A percentile compares a stretch with the other conserved stretches of the same genome.
These are phyloP conservation scores for Theileria parva DNA, from an alignment of 169 alveolate genomes.

Conservation along the genomic window DNA sequence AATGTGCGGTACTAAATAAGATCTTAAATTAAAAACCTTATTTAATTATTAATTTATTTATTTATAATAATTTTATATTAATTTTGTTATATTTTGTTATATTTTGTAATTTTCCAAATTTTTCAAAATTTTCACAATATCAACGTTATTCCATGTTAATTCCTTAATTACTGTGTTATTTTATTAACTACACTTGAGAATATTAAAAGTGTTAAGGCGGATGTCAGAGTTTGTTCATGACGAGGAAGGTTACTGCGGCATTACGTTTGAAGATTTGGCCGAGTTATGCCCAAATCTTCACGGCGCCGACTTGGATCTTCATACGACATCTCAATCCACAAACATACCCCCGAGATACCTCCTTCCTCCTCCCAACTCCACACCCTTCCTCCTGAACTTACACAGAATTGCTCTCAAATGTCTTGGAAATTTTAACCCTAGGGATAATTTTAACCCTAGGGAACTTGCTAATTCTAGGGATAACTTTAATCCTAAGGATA, in stretches of 20 bases:
- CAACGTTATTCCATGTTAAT: no score
- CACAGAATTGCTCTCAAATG: slow-evolving; percentile 27
- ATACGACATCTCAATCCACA: background rate
- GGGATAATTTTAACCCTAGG: no score
- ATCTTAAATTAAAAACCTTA: background rate
- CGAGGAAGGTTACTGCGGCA: slow-evolving; percentile 64
- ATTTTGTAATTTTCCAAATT: no score
- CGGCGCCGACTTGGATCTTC: background rate
- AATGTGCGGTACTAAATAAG: background rate
- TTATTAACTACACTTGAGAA: no score
- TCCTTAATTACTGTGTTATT: no score
- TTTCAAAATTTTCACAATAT: no score
- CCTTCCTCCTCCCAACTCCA: background rate
- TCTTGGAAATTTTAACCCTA: background rate
- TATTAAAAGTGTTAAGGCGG: no score
- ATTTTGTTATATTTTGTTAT: background rate
- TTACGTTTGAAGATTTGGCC: slow-evolving; percentile 28
- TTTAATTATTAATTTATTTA: background rate
- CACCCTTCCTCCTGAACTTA: slow-evolving; percentile 13
- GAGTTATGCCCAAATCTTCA: slow-evolving; percentile 6
- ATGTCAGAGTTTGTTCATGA: slow-evolving; percentile 40
- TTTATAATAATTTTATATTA: no score
- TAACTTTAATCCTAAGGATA: no score
- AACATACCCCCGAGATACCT: background rate
- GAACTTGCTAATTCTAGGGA: no score